Percentiles rank a stretch among this genome's conserved stretches.
Evolutionary conservation across 208 protist species (phyloP).

Genomic region (Crithidia mellificae): DNA sequence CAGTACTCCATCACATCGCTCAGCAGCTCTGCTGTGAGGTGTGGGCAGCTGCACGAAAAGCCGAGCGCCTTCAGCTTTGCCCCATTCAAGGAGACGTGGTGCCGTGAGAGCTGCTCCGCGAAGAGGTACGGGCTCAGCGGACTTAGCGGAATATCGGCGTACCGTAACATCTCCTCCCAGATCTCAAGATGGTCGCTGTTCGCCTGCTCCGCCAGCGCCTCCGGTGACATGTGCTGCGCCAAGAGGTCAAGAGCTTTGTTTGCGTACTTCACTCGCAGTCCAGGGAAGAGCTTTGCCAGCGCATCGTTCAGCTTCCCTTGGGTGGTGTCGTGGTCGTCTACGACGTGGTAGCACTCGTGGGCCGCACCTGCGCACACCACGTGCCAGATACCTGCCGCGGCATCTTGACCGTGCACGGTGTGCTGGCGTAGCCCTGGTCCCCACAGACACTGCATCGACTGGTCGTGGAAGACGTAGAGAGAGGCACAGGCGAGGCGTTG

Average conservation of each 20-base stretch:
- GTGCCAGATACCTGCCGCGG: conserved; percentile 78
- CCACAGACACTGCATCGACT: conserved; percentile 93
- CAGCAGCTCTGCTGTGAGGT: conserved; percentile 37
- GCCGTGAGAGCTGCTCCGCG: conserved; percentile 87
- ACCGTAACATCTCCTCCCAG: conserved; percentile 85
- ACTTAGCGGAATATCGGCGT: conserved; percentile 63
- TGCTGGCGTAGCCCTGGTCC: conserved; percentile 79
- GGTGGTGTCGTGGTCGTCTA: conserved; percentile 89
- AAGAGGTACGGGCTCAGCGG: conserved; percentile 91
- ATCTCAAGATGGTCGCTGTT: conserved; percentile 71
- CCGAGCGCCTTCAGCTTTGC: conserved; percentile 39
- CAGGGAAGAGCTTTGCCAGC: conserved; percentile 76
- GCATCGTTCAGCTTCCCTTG: conserved; percentile 84
- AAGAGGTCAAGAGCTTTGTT: conserved; percentile 1
- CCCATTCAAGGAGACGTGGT: conserved; percentile 82
- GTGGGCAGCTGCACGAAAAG: conserved; percentile 48
- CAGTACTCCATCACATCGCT: conserved; percentile 43
- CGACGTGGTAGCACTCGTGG: conserved; percentile 85
- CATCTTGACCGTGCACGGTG: conserved; percentile 94
- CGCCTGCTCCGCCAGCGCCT: conserved; percentile 68
- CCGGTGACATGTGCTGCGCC: conserved; percentile 65
- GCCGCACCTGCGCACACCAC: conserved; percentile 35
- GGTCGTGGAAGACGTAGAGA: conserved; percentile 80
- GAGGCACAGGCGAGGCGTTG: conserved; percentile 86
- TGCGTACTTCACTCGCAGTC: conserved; percentile 2